Percentiles rank a stretch among this genome's conserved stretches.
phyloP scores from a whole-genome alignment of 2,329 filamentous ascomycete species.

The Pseudogymnoascus sp. region DNA sequence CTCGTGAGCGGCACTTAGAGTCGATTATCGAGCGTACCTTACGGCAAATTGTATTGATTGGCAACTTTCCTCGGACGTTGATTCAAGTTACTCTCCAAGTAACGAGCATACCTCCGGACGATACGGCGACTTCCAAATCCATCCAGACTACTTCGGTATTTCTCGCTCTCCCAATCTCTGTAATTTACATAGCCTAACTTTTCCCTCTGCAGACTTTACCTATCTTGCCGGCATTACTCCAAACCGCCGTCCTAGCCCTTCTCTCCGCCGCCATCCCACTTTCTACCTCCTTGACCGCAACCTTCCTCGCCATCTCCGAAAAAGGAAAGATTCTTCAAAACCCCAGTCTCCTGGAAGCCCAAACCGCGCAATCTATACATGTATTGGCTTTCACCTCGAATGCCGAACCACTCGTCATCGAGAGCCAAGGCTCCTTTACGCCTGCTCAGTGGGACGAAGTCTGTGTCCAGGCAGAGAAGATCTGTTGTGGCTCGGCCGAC shows the following conservation, averaged over 20 bases:
- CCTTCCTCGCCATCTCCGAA: constrained; percentile 50
- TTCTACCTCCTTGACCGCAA: constrained; percentile 60
- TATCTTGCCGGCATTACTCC: constrained; percentile 72
- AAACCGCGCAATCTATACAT: constrained; percentile 62
- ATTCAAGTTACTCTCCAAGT: constrained; percentile 80
- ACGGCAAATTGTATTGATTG: constrained; percentile 63
- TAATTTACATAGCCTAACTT: not conserved
- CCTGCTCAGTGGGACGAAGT: constrained; percentile 67
- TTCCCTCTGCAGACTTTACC: constrained; percentile 54
- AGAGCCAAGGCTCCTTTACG: constrained; percentile 75
- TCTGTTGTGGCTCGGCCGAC: constrained; percentile 47
- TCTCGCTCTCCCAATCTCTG: constrained; percentile 10
- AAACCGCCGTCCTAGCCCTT: constrained; percentile 69
- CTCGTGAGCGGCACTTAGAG: constrained; percentile 75
- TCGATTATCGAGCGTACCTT: constrained; percentile 63
- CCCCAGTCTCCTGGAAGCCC: constrained; percentile 55
- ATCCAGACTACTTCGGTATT: constrained; percentile 51
- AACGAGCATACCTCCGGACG: constrained; percentile 58
- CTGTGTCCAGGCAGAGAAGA: constrained; percentile 52
- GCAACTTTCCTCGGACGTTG: constrained; percentile 66
- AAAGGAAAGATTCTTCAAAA: constrained; percentile 42
- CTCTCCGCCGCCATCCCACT: constrained; percentile 78
- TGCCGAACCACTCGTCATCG: constrained; percentile 63
- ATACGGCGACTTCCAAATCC: constrained; percentile 52
- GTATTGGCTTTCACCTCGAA: constrained; percentile 74